Percentiles rank a stretch among this genome's conserved stretches.
Conservation (phyloP, 2,329 filamentous ascomycete genomes). For the Penicillium brevicompactum region DNA sequence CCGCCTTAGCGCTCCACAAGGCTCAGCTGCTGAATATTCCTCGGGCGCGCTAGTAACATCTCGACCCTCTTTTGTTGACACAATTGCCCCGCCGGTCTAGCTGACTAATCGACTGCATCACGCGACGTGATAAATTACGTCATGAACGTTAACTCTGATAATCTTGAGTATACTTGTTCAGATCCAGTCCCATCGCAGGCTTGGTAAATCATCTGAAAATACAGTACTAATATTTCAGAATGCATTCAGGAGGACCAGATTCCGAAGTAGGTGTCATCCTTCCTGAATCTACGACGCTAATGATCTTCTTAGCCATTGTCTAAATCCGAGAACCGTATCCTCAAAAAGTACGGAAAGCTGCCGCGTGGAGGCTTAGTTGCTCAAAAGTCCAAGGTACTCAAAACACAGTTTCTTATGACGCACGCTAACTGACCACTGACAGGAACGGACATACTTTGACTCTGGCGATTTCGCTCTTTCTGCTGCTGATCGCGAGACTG, state of each 20-base stretch:
- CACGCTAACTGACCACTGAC: constrained; percentile 8
- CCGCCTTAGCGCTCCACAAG: too few species aligned
- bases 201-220: too few species aligned
- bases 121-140: too few species aligned
- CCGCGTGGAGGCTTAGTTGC: constrained; percentile 14
- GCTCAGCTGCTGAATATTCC: too few species aligned
- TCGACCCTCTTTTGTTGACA: too few species aligned
- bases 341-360: constrained; percentile 21
- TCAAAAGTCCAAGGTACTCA: constrained; percentile 19
- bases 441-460: constrained; percentile 35
- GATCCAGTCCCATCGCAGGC: too few species aligned
- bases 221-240: too few species aligned
- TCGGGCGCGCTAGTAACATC: too few species aligned
- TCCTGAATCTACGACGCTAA: constrained; percentile 3
- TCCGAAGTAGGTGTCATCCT: neutral
- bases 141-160: too few species aligned
- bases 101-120: too few species aligned
- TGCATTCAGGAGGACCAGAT: constrained; percentile 7
- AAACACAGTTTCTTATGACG: neutral
- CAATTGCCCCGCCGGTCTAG: too few species aligned
- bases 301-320: constrained; percentile 14
- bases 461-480: constrained; percentile 34
- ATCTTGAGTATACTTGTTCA: too few species aligned
- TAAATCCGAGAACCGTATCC: constrained; percentile 13
- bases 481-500: constrained; percentile 21